Conservation (phyloP, 345 rosid genomes). For the Linum usitatissimum region DNA sequence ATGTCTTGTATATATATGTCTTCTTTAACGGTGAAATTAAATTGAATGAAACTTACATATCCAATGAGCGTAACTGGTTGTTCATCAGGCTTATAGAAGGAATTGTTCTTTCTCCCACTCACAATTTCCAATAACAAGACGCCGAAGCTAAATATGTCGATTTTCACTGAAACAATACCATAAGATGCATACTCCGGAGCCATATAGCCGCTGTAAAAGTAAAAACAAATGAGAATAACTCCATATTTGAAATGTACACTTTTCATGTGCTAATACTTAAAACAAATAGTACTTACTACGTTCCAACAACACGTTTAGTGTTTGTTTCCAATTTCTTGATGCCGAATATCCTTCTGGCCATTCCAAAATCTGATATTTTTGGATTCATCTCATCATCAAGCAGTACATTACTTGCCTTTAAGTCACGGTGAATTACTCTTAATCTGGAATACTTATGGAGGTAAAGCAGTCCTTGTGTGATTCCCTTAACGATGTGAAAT, state of each 20-base stretch:
- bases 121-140: conserved; percentile 13
- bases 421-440: conserved; percentile 1
- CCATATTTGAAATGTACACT: too few relatives aligned
- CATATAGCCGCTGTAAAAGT: conserved; percentile 1
- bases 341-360: conserved; percentile 1
- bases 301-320: conserved; percentile 8
- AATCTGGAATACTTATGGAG: conserved; percentile 14
- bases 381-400: conserved; percentile 13
- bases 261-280: too few relatives aligned
- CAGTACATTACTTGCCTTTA: background rate
- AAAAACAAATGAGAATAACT: background rate
- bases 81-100: conserved; percentile 1
- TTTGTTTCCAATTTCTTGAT: conserved; percentile 1
- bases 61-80: conserved; percentile 11
- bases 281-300: conserved; percentile 2
- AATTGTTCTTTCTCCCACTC: conserved; percentile 14
- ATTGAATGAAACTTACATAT: conserved; percentile 5
- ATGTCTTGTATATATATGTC: too few relatives aligned
- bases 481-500: background rate
- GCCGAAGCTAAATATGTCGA: conserved; percentile 14
- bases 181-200: conserved; percentile 13
- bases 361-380: conserved; percentile 9
- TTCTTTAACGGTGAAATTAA: too few relatives aligned
- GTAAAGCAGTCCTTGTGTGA: conserved; percentile 7
- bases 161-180: conserved; percentile 11